Evolutionary conservation across 352 stramenopile genomes (phyloP).

Genomic region (Globisporangium cederbergense): DNA sequence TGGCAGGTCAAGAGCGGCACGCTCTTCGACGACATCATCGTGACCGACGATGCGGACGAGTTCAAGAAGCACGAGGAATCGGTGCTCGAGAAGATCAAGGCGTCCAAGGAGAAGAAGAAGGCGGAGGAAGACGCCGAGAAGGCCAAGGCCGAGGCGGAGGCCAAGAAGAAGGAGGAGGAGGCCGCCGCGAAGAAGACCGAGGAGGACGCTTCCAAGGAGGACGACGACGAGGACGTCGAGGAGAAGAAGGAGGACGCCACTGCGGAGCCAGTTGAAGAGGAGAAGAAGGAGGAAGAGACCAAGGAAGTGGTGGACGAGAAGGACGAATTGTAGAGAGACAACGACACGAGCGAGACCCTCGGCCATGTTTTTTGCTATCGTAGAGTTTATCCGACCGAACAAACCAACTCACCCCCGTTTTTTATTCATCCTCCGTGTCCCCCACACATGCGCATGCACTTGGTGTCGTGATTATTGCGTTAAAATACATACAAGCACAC

Average conservation of each 20-base stretch:
- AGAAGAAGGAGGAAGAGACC: constrained; percentile 16
- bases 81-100: constrained; percentile 89
- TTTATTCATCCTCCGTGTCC: constrained; percentile 7
- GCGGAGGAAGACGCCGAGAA: constrained; percentile 74
- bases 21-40: constrained; percentile 99
- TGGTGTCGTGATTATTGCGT: not conserved
- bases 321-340: constrained; percentile 45
- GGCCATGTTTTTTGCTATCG: constrained; percentile 9
- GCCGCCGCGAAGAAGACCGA: constrained; percentile 53
- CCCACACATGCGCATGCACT: not conserved
- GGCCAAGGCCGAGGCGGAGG: constrained; percentile 63
- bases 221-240: constrained; percentile 23
- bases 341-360: constrained; percentile 2
- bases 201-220: constrained; percentile 51
- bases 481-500: no score
- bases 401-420: constrained; percentile 1
- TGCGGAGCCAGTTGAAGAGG: constrained; percentile 11
- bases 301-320: constrained; percentile 31
- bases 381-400: constrained; percentile 14
- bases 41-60: constrained; percentile 96
- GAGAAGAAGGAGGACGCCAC: constrained; percentile 18
- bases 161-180: constrained; percentile 72
- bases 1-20: constrained; percentile 98
- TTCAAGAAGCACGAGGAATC: constrained; percentile 96
- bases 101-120: constrained; percentile 75